Evolutionary conservation across 2,329 filamentous ascomycete species (phyloP), one percentile per base, ranked within the genome.

Genomic region (Onygenales sp.): DNA sequence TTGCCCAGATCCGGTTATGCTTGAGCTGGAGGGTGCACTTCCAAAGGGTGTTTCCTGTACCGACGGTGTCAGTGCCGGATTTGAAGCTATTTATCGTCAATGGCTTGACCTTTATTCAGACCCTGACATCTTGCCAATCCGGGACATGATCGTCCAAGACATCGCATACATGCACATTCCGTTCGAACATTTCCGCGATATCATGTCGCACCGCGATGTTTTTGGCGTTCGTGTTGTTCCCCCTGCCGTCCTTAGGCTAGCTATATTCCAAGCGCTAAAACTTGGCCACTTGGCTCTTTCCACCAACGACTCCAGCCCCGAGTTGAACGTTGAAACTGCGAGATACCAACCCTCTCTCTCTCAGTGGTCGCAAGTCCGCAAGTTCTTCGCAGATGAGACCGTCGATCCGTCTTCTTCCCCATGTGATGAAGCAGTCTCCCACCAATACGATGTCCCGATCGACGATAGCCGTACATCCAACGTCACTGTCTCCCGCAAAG

Each of bases 151-250:
- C 10, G 27, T 41, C 10, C 17, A 49, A 8, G 46, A 49, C n/a
- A 49, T 49, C 11, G 35, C 10, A 31, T 49, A 49, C 8, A 49
- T 49, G 46, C 46, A 49, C n/a, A 49, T 49, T 13, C 46, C 46
- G 5, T 21, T 49, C 39, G 35, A 39, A n/a, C 10, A 49, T 39
- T 49, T 49, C 35, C 46, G 35, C 14, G 5, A 17, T 21, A 41
- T 49, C 35, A 33, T 36, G 14, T 27, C 33, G 9, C 35, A 49
- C 31, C 17, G 36, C 31, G 46, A 49, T 36, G n/a, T 49, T 11
- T 49, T 49, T 14, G 46, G 46, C 10, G 46, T 49, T 6, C 46
- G 17, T 7, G 14, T 36, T 41, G 27, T 39, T 41, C 46, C 33
- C 17, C 46, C 35, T 5, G 46, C 46, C 39, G 33, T 39, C 3